A percentile compares a stretch with the other conserved stretches of the same genome.
Conservation (phyloP, 176 grass and related monocot genomes). For the Oryza nivara region DNA sequence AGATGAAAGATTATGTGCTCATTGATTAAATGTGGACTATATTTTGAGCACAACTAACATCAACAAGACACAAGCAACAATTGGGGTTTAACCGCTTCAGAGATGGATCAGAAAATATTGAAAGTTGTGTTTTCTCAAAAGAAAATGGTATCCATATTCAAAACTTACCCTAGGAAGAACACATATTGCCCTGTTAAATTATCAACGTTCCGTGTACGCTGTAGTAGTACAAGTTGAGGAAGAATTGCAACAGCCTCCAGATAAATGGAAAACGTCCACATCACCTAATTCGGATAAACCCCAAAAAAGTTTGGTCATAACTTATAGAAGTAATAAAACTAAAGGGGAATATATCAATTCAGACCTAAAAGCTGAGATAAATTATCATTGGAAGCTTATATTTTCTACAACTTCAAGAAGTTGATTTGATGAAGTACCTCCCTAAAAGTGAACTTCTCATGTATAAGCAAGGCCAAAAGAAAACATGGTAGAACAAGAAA, state of each 20-base stretch:
- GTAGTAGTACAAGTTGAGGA: conserved; percentile 74
- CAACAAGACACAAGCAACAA: neutral
- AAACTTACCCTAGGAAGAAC: conserved; percentile 76
- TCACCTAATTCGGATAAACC: conserved; percentile 38
- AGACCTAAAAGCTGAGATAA: neutral
- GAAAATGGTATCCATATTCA: neutral
- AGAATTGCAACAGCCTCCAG: conserved; percentile 79
- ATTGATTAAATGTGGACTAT: neutral
- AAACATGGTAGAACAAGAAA: conserved; percentile 67
- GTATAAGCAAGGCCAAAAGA: conserved; percentile 65
- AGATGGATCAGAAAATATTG: neutral
- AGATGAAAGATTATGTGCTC: neutral
- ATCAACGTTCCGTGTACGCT: conserved; percentile 69
- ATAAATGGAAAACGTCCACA: conserved; percentile 76
- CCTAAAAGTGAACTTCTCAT: conserved; percentile 66
- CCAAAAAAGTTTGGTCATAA: neutral
- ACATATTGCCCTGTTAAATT: conserved; percentile 84
- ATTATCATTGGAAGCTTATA: neutral
- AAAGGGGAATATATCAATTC: neutral
- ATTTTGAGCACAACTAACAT: neutral
- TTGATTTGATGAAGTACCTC: conserved; percentile 43
- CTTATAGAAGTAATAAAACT: conserved; percentile 2
- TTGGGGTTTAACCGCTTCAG: neutral
- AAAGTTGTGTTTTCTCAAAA: conserved; percentile 6
- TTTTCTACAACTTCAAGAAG: neutral